These are phyloP conservation scores for Leccinum boreale DNA, from an alignment of 768 basidiomycete species.

Conservation along the genomic window DNA sequence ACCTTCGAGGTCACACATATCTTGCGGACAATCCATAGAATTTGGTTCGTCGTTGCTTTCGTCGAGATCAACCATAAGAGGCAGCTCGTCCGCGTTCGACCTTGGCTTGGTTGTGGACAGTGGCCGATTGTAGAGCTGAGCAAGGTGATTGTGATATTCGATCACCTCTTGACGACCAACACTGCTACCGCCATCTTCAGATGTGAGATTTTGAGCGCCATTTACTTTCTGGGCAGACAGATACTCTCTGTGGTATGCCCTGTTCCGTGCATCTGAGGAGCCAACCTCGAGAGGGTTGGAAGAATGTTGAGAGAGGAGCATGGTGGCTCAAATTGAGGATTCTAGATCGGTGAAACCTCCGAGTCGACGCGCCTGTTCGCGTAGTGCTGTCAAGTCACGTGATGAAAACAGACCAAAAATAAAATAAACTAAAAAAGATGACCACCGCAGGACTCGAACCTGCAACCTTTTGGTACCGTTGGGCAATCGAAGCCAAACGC, in stretches of 20 bases:
- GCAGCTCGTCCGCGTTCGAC: slow-evolving; percentile 23
- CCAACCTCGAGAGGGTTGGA: slow-evolving; percentile 71
- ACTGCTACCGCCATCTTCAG: slow-evolving; percentile 51
- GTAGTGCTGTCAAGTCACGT: slow-evolving; percentile 22
- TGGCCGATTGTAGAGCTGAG: slow-evolving; percentile 37
- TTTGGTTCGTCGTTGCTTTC: slow-evolving; percentile 40
- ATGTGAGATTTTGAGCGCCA: slow-evolving; percentile 35
- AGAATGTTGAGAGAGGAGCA: slow-evolving; percentile 61
- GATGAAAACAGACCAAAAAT: not conserved
- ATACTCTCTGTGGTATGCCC: slow-evolving; percentile 40
- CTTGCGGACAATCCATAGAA: slow-evolving; percentile 37
- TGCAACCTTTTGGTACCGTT: slow-evolving; percentile 88
- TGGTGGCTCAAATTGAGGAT: not conserved
- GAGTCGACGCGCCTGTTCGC: slow-evolving; percentile 8
- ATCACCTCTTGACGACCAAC: slow-evolving; percentile 38
- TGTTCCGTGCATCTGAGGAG: slow-evolving; percentile 57
- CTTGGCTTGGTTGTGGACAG: slow-evolving; percentile 20
- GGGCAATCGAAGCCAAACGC: slow-evolving; percentile 89
- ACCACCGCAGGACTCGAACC: slow-evolving; percentile 96
- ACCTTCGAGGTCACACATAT: slow-evolving; percentile 34
- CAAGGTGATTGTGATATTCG: slow-evolving; percentile 51
- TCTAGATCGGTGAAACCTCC: not conserved
- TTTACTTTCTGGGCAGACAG: slow-evolving; percentile 33
- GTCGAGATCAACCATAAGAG: slow-evolving; percentile 43
- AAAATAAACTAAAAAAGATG: slow-evolving; percentile 34